A percentile compares a stretch with the other conserved stretches of the same genome.
Conservation (phyloP, 2,329 filamentous ascomycete species). For the Colletotrichum aenigma region DNA sequence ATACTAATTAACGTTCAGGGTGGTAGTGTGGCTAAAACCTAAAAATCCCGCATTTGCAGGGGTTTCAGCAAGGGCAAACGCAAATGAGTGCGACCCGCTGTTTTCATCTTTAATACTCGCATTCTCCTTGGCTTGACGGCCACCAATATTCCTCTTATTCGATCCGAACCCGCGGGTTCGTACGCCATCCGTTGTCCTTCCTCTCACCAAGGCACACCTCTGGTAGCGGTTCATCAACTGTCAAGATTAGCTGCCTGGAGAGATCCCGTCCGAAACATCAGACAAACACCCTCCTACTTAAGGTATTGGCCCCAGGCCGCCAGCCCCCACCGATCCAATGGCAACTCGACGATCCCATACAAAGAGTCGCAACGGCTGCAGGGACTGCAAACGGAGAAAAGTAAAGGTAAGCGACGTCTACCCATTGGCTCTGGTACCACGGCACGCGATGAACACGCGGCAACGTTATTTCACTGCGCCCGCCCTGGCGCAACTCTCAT, state of each 20-base stretch:
- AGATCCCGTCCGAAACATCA: background rate
- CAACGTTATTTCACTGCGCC: background rate
- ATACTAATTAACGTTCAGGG: no score
- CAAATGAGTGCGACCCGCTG: background rate
- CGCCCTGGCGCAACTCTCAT: background rate
- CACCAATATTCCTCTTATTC: background rate
- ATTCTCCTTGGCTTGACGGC: background rate
- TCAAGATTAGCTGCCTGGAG: background rate
- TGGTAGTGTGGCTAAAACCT: no score
- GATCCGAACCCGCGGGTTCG: conserved; percentile 8
- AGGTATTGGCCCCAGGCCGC: background rate
- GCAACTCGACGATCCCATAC: conserved; percentile 32
- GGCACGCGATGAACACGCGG: background rate
- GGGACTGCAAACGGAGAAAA: conserved; percentile 35
- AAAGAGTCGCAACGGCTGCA: conserved; percentile 35
- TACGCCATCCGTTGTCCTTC: background rate
- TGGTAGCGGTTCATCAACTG: background rate
- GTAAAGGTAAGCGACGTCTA: conserved; percentile 30
- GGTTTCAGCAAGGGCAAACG: no score
- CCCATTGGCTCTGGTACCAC: background rate
- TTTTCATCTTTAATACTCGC: background rate
- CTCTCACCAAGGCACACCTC: background rate
- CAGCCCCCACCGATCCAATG: background rate
- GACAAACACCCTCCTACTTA: background rate
- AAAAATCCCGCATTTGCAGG: no score